Percentiles rank a stretch among this genome's conserved stretches.
Conservation (phyloP, 176 grass and related monocot species). For the Pontederia paniculata region DNA sequence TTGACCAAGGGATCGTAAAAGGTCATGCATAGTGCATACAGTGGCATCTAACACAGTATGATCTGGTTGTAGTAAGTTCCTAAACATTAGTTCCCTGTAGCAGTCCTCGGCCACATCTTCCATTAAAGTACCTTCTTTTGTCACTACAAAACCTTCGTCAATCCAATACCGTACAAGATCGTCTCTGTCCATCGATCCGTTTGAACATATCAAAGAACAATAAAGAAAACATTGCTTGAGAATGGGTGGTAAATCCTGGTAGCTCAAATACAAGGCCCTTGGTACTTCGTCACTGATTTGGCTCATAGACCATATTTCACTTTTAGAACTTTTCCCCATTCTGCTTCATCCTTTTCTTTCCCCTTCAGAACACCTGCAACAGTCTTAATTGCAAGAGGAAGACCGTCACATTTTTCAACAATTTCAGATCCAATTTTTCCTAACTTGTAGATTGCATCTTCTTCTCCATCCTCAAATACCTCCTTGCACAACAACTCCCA, state of each 20-base stretch:
- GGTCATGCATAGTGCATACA: neutral
- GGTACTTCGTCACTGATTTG: conserved; percentile 11
- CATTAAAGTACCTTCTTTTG: neutral
- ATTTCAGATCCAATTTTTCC: conserved; percentile 1
- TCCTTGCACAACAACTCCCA: conserved; percentile 32
- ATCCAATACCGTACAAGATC: conserved; percentile 22
- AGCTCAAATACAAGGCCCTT: conserved; percentile 30
- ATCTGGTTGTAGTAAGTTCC: conserved; percentile 24
- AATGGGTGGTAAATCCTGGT: conserved; percentile 16
- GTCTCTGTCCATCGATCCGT: neutral
- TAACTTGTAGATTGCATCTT: conserved; percentile 1
- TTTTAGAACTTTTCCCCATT: conserved; percentile 20
- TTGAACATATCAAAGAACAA: neutral
- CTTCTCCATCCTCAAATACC: neutral
- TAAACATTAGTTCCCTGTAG: conserved; percentile 23
- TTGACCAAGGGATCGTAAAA: conserved; percentile 23
- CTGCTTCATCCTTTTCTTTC: neutral
- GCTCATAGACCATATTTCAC: conserved; percentile 22
- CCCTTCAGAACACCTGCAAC: conserved; percentile 3
- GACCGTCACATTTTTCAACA: conserved; percentile 26
- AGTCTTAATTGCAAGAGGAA: conserved; percentile 35
- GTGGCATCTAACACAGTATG: too few relatives aligned
- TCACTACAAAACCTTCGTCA: conserved; percentile 24
- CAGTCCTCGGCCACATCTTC: conserved; percentile 36
- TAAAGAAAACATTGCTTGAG: conserved; percentile 27